Evolutionary conservation across 2,329 filamentous ascomycete species (phyloP), one percentile per base, ranked within the genome.

Genomic region (Catunica adiposa): DNA sequence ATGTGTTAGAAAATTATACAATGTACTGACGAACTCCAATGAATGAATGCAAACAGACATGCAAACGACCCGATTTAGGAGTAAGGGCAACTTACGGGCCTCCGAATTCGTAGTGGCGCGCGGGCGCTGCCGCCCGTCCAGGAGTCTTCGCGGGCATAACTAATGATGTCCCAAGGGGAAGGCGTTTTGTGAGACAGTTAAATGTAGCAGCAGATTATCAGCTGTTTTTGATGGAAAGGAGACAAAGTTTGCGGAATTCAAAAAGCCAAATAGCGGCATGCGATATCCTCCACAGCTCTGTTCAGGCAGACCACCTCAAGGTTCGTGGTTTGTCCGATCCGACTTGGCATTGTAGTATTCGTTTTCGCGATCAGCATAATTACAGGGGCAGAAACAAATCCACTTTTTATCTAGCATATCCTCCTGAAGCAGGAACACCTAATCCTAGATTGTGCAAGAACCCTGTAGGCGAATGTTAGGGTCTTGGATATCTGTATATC

Each of bases 31-130:
- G 11, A 11, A 34, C 11, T 34, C 29, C 5, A 5, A 44, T 44
- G 9, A 8, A n/a, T 44, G 40, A 11, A 3, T 44, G 40, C 20
- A n/a, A n/a, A 8, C n/a, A n/a, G 7, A 17, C 20, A 7, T n/a
- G 15, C n/a, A 25, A 48, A 17, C 9, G 23, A 8, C 14, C 44
- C n/a, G 38, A n/a, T 26, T 25, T 11, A 8, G 47, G 23, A 38
- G n/a, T 11, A 37, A 34, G 38, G 26, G 8, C 29, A 34, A 67
- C 71, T 64, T 65, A 76, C 74, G 74, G 74, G 59, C 74, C 74
- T 54, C 70, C 68, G 62, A 77, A 77, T 58, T 77, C 73, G 61
- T 76, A 77, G 60, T 70, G 71, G 57, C 73, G 73, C 51, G 63
- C 60, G 59, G 65, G 63, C 54, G 59, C 56, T 42, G 62, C 60